Evolutionary conservation across 257 asterid genomes (phyloP).

Genomic region (Solanum sparsipilum): DNA sequence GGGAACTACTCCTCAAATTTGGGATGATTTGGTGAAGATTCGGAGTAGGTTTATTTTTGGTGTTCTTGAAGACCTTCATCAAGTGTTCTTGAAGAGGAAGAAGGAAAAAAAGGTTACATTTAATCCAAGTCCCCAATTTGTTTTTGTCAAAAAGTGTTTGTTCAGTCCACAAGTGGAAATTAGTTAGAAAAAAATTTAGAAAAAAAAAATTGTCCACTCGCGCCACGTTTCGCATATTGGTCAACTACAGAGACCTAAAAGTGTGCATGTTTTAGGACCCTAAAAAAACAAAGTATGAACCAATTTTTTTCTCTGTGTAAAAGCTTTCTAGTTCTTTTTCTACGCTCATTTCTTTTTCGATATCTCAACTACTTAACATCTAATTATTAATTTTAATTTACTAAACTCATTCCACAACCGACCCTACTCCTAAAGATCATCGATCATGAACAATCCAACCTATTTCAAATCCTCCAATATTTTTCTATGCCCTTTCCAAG

Average conservation of each 20-base stretch:
- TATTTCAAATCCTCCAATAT: background rate
- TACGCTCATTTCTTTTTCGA: background rate
- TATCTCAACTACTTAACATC: background rate
- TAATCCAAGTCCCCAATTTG: background rate
- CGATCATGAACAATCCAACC: background rate
- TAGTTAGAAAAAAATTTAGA: background rate
- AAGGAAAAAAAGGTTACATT: no score
- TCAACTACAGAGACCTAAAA: background rate
- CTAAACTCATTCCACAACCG: background rate
- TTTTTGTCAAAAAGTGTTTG: background rate
- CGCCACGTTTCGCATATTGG: background rate
- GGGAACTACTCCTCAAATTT: background rate
- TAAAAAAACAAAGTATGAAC: no score
- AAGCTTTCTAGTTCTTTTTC: background rate
- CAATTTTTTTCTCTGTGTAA: background rate
- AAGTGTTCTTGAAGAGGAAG: background rate
- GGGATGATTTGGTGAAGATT: background rate
- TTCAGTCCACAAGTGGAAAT: background rate
- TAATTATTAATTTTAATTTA: background rate
- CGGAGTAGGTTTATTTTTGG: background rate
- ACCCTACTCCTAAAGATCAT: background rate
- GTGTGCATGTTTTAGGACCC: background rate
- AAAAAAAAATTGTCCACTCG: no score
- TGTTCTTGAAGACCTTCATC: background rate
- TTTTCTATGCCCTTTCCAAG: background rate